A percentile compares a stretch with the other conserved stretches of the same genome.
phyloP scores from a whole-genome alignment of 2,329 filamentous ascomycete genomes.

The Karstenula rhodostoma region DNA sequence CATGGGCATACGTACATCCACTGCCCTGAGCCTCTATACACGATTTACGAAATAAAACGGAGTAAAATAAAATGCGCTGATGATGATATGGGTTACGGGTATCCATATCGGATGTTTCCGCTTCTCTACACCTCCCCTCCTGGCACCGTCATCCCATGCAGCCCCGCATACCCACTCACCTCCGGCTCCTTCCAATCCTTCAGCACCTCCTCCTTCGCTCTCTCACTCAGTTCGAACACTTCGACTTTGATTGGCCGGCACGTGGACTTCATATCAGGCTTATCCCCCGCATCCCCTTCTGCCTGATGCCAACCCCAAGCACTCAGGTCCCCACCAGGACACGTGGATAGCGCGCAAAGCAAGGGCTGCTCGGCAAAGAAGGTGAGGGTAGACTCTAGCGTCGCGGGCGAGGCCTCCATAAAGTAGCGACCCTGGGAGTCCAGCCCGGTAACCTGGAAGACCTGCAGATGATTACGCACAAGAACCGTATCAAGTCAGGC shows the following conservation, averaged over 20 bases:
- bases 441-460: conserved; percentile 85
- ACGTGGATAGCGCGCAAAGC: conserved; percentile 71
- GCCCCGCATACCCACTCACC: conserved; percentile 67
- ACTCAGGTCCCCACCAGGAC: conserved; percentile 81
- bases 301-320: conserved; percentile 77
- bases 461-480: background rate
- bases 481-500: too few species aligned
- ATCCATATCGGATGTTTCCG: background rate
- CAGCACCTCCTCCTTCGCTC: conserved; percentile 41
- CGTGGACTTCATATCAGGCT: conserved; percentile 63
- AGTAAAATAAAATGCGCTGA: background rate
- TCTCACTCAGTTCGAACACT: conserved; percentile 70
- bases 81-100: background rate
- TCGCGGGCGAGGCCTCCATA: conserved; percentile 61
- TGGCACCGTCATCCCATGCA: conserved; percentile 70
- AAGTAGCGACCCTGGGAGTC: conserved; percentile 61
- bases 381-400: conserved; percentile 63
- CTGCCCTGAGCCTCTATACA: background rate
- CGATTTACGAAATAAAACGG: background rate
- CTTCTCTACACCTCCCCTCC: conserved; percentile 41
- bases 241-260: conserved; percentile 79
- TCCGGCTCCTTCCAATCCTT: conserved; percentile 69
- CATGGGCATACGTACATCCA: background rate
- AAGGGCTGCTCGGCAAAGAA: conserved; percentile 84
- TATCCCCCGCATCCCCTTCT: conserved; percentile 62